Base-by-base conservation (phyloP, 345 rosid genomes). In the Nephelium lappaceum region DNA sequence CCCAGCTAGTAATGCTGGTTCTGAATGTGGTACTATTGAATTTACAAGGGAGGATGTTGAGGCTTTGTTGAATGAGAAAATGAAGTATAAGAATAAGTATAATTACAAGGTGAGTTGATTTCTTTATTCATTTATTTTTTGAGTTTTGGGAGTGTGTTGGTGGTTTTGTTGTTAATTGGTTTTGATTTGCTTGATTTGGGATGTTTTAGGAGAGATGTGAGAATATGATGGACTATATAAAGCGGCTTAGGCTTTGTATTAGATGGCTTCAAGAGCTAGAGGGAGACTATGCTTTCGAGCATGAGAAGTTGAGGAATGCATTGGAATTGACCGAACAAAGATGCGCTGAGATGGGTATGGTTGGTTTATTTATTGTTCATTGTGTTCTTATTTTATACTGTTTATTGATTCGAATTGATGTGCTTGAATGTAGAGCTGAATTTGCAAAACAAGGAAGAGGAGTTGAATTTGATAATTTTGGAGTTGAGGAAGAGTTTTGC, bases 251-350 rank as follows among this genome's bases (percentile, higher is more conserved):
- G 88, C 95, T 91, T 67, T 96, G 99, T 83, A 85, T 96, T 71
- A 96, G 85, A 85, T 96, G 99, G 99, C 93, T 94, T 84, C 99
- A 93, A 89, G 98, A 96, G 82, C 91, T 91, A 7, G 99, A 96
- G 85, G 88, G 89, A 62, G 90, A 85, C 79, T 94, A 91, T 57
- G 91, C 94, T 36, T 91, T 87, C 71, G 97, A 96, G 85, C 98
- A 89, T 77, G 97, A 92, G 83, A 91, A 87, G 80, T 82, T 96
- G 84, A 89, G 86, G 81, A 89, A 75, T 82, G 89, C 89, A 9
- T 80, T 93, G 89, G 92, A 91, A 78, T 72, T 84, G 79, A 83
- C 87, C 10, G 95, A 94, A 89, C 88, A 84, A 81, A 88, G 83
- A 86, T 93, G 94, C 58, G 85, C 84, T 81, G 99, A 96, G 82